Evolutionary conservation across 2,329 filamentous ascomycete species (phyloP).

Genomic region (Phoma sp.): DNA sequence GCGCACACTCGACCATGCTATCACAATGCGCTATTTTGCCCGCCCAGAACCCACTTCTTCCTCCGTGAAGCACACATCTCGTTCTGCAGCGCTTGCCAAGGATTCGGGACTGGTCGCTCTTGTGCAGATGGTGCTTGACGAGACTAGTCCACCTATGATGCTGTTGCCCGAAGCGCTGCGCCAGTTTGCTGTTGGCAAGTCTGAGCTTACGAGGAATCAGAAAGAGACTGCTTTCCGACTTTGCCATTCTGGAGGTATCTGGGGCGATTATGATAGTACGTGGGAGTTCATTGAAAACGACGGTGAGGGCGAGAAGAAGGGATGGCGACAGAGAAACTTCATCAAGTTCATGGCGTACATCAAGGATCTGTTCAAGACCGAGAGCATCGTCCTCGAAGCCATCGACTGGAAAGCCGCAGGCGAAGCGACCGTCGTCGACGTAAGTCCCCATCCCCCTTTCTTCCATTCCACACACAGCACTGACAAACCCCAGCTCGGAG

Average conservation of each 20-base stretch:
- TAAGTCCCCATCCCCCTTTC: constrained; percentile 19
- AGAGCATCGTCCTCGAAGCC: constrained; percentile 33
- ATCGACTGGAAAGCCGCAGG: constrained; percentile 38
- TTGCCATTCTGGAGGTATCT: constrained; percentile 35
- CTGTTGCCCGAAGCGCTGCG: constrained; percentile 38
- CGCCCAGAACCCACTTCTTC: constrained; percentile 16
- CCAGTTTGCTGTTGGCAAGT: constrained; percentile 34
- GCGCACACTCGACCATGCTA: constrained; percentile 45
- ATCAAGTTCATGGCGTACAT: constrained; percentile 45
- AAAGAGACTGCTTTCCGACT: constrained; percentile 40
- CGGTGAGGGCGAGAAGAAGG: constrained; percentile 38
- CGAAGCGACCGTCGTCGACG: constrained; percentile 36
- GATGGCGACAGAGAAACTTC: constrained; percentile 42
- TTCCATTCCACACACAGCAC: neutral
- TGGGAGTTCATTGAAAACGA: constrained; percentile 46
- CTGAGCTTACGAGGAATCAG: constrained; percentile 30
- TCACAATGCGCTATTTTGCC: constrained; percentile 48
- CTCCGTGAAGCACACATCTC: constrained; percentile 36
- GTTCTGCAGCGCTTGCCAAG: constrained; percentile 39
- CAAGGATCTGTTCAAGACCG: constrained; percentile 42
- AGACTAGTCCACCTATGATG: constrained; percentile 38
- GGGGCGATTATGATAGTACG: constrained; percentile 31
- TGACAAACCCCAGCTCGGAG: constrained; percentile 29
- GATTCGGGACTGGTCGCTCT: constrained; percentile 35
- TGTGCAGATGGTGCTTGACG: constrained; percentile 35